Evolutionary conservation across 306 rosid species (phyloP).

Genomic region (Lathyrus sativus): DNA sequence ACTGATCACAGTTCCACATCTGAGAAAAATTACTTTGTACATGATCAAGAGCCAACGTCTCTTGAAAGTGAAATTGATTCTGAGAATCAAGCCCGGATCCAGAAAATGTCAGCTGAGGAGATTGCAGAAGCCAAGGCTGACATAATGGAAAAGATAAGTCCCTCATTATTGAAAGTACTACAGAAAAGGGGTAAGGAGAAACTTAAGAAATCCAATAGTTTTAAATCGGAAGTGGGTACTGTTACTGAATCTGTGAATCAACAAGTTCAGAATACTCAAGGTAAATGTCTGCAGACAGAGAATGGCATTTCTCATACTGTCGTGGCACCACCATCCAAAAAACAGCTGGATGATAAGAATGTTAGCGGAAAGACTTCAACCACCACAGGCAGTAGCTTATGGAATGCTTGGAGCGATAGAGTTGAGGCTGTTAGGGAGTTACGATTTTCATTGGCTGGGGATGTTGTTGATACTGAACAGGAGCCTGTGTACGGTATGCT

Average conservation of each 20-base stretch:
- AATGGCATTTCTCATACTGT: conserved; percentile 32
- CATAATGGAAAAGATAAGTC: conserved; percentile 73
- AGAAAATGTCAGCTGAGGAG: conserved; percentile 73
- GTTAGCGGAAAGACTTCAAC: conserved; percentile 37
- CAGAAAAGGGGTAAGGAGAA: conserved; percentile 72
- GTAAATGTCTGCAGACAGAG: conserved; percentile 34
- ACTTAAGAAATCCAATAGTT: conserved; percentile 44
- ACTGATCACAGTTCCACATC: conserved; percentile 31
- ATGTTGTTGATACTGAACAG: conserved; percentile 50
- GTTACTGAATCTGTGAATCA: conserved; percentile 35
- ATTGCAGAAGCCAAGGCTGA: conserved; percentile 73
- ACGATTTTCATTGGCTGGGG: conserved; percentile 82
- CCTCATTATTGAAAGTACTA: conserved; percentile 57
- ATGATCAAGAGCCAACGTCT: conserved; percentile 45
- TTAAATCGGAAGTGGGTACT: conserved; percentile 41
- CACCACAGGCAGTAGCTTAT: conserved; percentile 50
- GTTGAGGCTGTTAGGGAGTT: conserved; percentile 71
- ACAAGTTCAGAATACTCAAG: conserved; percentile 40
- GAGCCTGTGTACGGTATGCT: conserved; percentile 53
- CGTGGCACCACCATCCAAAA: conserved; percentile 36
- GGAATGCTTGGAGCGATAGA: conserved; percentile 89
- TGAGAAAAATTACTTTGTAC: conserved; percentile 34
- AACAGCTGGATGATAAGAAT: conserved; percentile 39
- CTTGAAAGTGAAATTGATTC: conserved; percentile 73
- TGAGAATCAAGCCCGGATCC: conserved; percentile 66